Evolutionary conservation across 2,329 filamentous ascomycete species (phyloP).

Genomic region (Xylaria sp.): DNA sequence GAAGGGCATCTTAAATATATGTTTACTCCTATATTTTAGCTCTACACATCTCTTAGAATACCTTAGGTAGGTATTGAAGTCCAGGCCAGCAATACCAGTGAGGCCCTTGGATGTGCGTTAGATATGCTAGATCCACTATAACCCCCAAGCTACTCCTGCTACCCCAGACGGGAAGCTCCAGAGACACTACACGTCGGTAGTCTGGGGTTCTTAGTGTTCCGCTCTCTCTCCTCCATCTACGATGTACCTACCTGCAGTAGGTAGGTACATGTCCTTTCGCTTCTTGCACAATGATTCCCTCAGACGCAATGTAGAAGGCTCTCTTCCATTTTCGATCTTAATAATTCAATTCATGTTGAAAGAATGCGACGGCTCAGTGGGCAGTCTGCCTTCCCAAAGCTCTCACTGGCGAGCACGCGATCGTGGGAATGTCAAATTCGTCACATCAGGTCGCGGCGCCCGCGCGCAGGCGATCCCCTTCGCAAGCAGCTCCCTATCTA

Average conservation of each 20-base stretch:
- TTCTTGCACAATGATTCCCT: slow-evolving; percentile 1
- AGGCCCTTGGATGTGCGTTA: no score
- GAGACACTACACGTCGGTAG: neutral
- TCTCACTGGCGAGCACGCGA: slow-evolving; percentile 26
- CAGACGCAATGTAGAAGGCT: neutral
- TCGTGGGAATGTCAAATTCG: slow-evolving; percentile 31
- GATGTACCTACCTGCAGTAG: neutral
- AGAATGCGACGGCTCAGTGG: slow-evolving; percentile 41
- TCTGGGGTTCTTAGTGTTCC: slow-evolving; percentile 27
- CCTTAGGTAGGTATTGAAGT: no score
- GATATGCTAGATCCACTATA: neutral
- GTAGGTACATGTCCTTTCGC: neutral
- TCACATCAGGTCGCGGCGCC: neutral
- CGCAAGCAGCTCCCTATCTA: slow-evolving; percentile 34
- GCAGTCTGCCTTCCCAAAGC: slow-evolving; percentile 28
- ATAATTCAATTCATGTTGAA: neutral
- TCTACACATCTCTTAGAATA: neutral
- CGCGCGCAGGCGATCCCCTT: slow-evolving; percentile 28
- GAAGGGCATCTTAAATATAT: no score
- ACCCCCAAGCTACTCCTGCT: neutral
- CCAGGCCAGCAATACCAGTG: no score
- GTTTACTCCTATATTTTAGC: no score
- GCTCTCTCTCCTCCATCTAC: neutral
- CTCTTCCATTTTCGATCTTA: neutral
- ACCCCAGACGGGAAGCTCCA: slow-evolving; percentile 31